A percentile compares a stretch with the other conserved stretches of the same genome.
Conservation (phyloP, 495 filamentous ascomycete genomes). For the Penicillium coffeae region DNA sequence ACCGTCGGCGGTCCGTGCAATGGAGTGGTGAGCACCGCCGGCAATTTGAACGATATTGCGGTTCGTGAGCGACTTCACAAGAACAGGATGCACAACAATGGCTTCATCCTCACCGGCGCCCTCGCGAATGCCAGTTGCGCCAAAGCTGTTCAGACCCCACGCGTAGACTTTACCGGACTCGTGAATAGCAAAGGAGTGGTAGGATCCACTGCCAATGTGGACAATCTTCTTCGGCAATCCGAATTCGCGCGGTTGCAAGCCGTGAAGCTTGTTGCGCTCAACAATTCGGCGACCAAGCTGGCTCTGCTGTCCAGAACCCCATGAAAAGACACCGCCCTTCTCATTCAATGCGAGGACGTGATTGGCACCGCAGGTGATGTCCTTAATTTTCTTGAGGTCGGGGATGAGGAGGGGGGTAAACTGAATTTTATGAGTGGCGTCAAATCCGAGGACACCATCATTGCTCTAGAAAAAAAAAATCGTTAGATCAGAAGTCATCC, state of each 20-base stretch:
- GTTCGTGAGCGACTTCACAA: conserved; percentile 55
- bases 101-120: conserved; percentile 65
- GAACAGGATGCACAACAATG: conserved; percentile 52
- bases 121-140: conserved; percentile 68
- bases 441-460: conserved; percentile 56
- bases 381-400: conserved; percentile 53
- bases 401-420: conserved; percentile 46
- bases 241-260: conserved; percentile 65
- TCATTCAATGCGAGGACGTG: conserved; percentile 59
- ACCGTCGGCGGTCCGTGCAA: conserved; percentile 50
- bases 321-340: conserved; percentile 54
- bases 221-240: conserved; percentile 58
- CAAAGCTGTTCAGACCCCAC: conserved; percentile 88
- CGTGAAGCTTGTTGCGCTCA: conserved; percentile 49
- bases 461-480: conserved; percentile 38
- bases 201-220: conserved; percentile 51
- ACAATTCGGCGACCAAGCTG: conserved; percentile 62
- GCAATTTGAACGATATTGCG: conserved; percentile 43
- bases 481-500: conserved; percentile 15
- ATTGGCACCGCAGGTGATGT: conserved; percentile 56
- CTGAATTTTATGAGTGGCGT: conserved; percentile 39
- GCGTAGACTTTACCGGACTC: conserved; percentile 65
- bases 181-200: conserved; percentile 70
- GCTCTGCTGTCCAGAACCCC: conserved; percentile 61
- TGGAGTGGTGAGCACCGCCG: conserved; percentile 58